Base-by-base conservation (phyloP, 768 basidiomycete genomes). In the Mycena sanguinolenta region DNA sequence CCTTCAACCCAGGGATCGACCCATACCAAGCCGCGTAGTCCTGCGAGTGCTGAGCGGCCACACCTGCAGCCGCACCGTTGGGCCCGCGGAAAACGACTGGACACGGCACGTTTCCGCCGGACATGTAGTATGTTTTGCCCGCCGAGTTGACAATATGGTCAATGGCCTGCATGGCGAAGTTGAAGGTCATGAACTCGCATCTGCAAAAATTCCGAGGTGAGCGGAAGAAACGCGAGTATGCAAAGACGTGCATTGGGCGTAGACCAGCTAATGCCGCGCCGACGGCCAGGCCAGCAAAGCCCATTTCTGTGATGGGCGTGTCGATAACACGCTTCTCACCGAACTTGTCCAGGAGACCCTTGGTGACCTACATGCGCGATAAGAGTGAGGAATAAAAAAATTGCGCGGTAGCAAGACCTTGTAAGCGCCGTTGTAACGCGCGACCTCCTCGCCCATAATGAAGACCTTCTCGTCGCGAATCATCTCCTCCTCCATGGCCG, bases 101-200 rank as follows among this genome's bases (percentile, higher is more conserved):
- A 85, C 97, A 99, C 14, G 96, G 95, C 21, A 98, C 97, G 77
- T 96, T 98, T 73, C 98, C 98, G 67, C 98, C 98, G 44, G 98
- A 99, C 98, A 99, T 99, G 89, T 99, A 99, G 84, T 98, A 97
- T 5, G 98, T 99, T 87, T 99, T 99, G 70, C 95, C 98, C 65
- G 94, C 98, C n/a, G 98, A 99, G 89, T 99, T 99, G 83, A 99
- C 96, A 72, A 99, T 99, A 79, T 99, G 98, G 85, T 99, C 98
- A 81, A 99, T 99, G 67, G 98, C 97, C 84, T 97, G 96, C 97
- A 99, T 99, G 74, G 97, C 97, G 80, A 99, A 99, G 88, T 99
- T 99, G 88, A 97, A 99, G 19, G 97, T 99, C 97, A 98, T 99
- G 87, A 98, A 99, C 86, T 99, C 97, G 88, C 97, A 98, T 77